These are phyloP conservation scores for Bacidia gigantensis DNA, from an alignment of 495 filamentous ascomycete genomes.

Conservation along the genomic window DNA sequence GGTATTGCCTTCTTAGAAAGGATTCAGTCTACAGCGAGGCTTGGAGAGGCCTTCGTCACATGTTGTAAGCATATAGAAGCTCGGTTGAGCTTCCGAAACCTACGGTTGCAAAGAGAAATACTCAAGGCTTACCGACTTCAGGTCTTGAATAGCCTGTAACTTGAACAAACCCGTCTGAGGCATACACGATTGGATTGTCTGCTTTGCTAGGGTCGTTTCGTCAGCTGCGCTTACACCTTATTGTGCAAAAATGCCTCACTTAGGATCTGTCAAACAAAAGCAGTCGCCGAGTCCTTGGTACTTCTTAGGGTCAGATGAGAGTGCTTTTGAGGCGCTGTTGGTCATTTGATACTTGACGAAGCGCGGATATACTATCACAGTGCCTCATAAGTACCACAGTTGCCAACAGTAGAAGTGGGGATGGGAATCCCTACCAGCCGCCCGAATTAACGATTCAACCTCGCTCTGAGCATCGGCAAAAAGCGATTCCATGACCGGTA, in stretches of 20 bases:
- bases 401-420: no score
- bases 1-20: no score
- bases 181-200: constrained; percentile 38
- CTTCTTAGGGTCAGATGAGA: constrained; percentile 22
- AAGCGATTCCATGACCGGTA: constrained; percentile 32
- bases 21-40: no score
- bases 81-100: no score
- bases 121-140: constrained; percentile 23
- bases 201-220: constrained; percentile 17
- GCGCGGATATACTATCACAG: constrained; percentile 39
- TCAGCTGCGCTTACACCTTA: background rate
- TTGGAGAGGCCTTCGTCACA: no score
- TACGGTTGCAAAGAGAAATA: background rate
- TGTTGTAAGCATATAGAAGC: no score
- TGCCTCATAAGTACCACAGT: constrained; percentile 6
- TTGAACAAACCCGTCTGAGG: constrained; percentile 36
- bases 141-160: constrained; percentile 33
- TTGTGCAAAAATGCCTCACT: constrained; percentile 5
- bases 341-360: constrained; percentile 36
- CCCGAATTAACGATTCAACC: constrained; percentile 30
- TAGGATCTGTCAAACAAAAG: constrained; percentile 32
- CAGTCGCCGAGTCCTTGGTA: constrained; percentile 32
- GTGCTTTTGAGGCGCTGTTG: constrained; percentile 26
- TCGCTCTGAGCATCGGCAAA: constrained; percentile 31
- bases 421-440: background rate